Evolutionary conservation across 495 filamentous ascomycete species (phyloP).

Genomic region (Penicillium canescens): DNA sequence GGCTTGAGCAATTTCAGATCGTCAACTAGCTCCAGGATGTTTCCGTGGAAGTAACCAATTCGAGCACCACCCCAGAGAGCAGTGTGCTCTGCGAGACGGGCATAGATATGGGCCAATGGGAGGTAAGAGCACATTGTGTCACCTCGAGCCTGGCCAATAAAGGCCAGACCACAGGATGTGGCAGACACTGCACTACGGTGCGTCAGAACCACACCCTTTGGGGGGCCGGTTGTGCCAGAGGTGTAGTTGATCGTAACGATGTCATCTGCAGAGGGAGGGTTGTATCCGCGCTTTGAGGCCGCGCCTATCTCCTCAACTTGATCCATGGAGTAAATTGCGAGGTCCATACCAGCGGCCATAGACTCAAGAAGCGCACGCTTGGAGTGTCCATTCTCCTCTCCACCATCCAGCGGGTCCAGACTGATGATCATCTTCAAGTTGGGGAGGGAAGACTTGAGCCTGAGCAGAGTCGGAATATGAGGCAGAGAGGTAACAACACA

Average conservation of each 20-base stretch:
- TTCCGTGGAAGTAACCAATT: conserved; percentile 95
- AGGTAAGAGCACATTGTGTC: conserved; percentile 83
- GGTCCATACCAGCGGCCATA: conserved; percentile 68
- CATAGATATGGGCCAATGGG: conserved; percentile 92
- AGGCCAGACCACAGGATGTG: conserved; percentile 55
- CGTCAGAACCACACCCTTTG: conserved; percentile 89
- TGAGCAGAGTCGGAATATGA: conserved; percentile 84
- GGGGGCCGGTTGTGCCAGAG: conserved; percentile 90
- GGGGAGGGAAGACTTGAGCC: conserved; percentile 76
- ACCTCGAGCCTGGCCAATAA: conserved; percentile 46
- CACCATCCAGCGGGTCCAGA: conserved; percentile 80
- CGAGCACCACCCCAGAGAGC: conserved; percentile 68
- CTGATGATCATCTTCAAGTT: conserved; percentile 85
- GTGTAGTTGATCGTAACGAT: conserved; percentile 97
- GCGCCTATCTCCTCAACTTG: conserved; percentile 79
- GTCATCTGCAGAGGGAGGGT: conserved; percentile 71
- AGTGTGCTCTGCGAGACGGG: conserved; percentile 77
- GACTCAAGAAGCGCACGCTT: conserved; percentile 76
- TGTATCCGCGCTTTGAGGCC: conserved; percentile 61
- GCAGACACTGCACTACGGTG: conserved; percentile 81
- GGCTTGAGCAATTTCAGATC: conserved; percentile 87
- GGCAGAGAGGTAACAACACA: conserved; percentile 79
- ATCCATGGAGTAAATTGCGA: conserved; percentile 74
- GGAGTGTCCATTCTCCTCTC: conserved; percentile 74
- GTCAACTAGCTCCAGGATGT: conserved; percentile 83